Percentiles rank a stretch among this genome's conserved stretches.
Evolutionary conservation across 2,329 filamentous ascomycete genomes (phyloP).

Genomic region (Teratosphaeria viscida): DNA sequence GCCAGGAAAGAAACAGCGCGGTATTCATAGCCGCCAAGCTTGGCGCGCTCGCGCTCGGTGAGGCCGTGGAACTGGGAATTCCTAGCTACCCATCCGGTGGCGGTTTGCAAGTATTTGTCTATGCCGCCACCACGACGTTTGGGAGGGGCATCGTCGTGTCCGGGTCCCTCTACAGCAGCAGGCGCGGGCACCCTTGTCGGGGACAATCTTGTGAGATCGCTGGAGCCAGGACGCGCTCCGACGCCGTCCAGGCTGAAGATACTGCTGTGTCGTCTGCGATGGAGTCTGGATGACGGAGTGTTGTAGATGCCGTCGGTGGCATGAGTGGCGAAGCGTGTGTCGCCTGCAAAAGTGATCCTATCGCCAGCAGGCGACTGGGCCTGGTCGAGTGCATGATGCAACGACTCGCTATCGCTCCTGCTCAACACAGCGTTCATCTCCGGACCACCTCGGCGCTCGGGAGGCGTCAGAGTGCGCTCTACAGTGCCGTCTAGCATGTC

Average conservation of each 20-base stretch:
- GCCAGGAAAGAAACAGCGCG: constrained; percentile 50
- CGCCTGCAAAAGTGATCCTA: constrained; percentile 21
- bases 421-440: constrained; percentile 9
- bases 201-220: constrained; percentile 10
- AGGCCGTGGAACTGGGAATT: constrained; percentile 49
- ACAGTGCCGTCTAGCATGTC: constrained; percentile 3
- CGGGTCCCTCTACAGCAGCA: background rate
- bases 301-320: constrained; percentile 15
- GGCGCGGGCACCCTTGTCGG: background rate
- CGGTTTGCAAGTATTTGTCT: constrained; percentile 9
- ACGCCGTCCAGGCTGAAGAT: constrained; percentile 26
- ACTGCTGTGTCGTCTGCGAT: constrained; percentile 11
- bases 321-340: constrained; percentile 21
- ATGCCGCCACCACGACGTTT: constrained; percentile 4
- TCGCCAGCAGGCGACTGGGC: background rate
- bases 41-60: constrained; percentile 43
- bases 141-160: background rate
- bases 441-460: constrained; percentile 7
- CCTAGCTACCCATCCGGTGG: constrained; percentile 23
- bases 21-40: constrained; percentile 54
- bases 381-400: constrained; percentile 1
- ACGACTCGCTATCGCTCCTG: background rate
- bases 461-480: constrained; percentile 6
- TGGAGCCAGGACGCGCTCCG: constrained; percentile 23
- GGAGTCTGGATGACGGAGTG: background rate